Evolutionary conservation across 2,329 filamentous ascomycete genomes (phyloP), one percentile per base, ranked within the genome.

Genomic region (Colletotrichum melonis): DNA sequence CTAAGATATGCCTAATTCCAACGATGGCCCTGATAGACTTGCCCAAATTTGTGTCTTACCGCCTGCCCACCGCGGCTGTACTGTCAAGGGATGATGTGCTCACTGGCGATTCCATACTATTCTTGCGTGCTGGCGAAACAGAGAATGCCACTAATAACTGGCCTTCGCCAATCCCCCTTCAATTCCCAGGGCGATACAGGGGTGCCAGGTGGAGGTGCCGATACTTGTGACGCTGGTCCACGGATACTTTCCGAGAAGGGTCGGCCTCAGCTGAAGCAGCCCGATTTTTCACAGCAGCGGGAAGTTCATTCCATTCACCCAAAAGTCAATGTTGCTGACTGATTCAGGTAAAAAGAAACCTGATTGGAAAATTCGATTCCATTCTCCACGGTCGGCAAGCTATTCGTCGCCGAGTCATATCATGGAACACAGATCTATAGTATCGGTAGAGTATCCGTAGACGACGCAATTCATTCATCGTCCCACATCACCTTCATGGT

Each of bases 401-500:
- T 49, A 49, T 22, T 19, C 42, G 19, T 49, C 19, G 42, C 42
- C 8, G 19, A 22, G 42, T 49, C 8, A 11, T 22, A 49, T 49
- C 7, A 49, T 22, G 42, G 12, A 49, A 19, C 19, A 49, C 19
- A 49, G 42, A 49, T 49, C 42, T 49, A 49, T n/a, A 49, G 42
- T 49, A 49, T 49, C 42, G 2, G 38, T 42, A 42, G 38, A 42
- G 38, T 19, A 42, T 19, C 38, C 19, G 42, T 49, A 49, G 7
- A 49, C 8, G 16, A 22, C 19, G 19, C 42, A 22, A 9, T 5
- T 56, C 26, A 63, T 32, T 5, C 38, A 9, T 63, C 54, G 28
- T 88, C 86, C 87, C 87, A 89, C 62, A 81, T 83, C 6, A 89
- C 81, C 83, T 88, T 88, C 87, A 89, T 88, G n/a, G 84, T 86